Evolutionary conservation across 257 asterid species (phyloP).

Genomic region (Buddleja alternifolia): DNA sequence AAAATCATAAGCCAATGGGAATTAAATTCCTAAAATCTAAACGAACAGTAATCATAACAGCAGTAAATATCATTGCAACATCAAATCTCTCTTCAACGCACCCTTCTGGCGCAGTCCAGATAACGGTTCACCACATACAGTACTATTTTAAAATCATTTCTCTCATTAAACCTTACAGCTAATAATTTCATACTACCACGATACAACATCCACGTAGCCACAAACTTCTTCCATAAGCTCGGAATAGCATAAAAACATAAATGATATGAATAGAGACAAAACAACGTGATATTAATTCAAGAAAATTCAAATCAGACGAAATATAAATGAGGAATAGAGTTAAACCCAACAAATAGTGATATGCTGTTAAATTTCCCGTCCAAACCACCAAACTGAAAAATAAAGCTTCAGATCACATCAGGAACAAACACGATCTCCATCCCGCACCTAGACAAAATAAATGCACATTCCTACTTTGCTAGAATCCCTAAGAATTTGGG

Average conservation of each 20-base stretch:
- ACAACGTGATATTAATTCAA: background rate
- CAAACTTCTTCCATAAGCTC: background rate
- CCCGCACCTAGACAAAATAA: constrained; percentile 8
- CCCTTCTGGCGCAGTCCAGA: background rate
- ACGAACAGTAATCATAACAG: constrained; percentile 5
- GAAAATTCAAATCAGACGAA: background rate
- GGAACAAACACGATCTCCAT: constrained; percentile 4
- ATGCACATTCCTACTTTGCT: constrained; percentile 5
- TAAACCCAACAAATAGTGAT: no score
- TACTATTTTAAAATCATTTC: background rate
- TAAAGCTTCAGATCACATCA: background rate
- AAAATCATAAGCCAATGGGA: background rate
- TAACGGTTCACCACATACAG: background rate
- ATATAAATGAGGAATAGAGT: background rate
- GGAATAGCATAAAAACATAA: background rate
- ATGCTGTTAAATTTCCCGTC: no score
- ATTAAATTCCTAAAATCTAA: constrained; percentile 9
- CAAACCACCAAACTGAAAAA: constrained; percentile 4
- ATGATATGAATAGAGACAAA: background rate
- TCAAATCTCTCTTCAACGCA: background rate
- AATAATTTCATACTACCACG: background rate
- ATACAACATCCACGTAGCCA: background rate
- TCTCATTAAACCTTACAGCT: background rate
- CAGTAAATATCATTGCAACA: background rate
- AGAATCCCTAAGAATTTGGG: constrained; percentile 12